Evolutionary conservation across 2,329 filamentous ascomycete species (phyloP).

Genomic region (Colletotrichum cordylinicola): DNA sequence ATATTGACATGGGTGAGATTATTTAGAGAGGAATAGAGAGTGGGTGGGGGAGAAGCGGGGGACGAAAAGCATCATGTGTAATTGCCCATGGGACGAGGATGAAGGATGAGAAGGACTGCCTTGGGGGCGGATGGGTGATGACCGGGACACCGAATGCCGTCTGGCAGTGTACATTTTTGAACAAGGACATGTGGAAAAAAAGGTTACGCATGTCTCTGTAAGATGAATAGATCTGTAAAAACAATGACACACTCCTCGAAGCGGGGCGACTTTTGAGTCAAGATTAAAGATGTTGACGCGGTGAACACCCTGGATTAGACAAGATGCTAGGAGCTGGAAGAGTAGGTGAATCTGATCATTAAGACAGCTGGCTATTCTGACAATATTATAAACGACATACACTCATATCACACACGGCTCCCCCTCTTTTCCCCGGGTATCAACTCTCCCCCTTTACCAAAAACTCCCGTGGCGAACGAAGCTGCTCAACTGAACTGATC

Average conservation of each 20-base stretch:
- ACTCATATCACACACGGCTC: not conserved
- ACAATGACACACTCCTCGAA: conserved; percentile 29
- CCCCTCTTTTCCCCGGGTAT: conserved; percentile 14
- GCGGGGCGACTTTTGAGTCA: not conserved
- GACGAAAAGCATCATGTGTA: conserved; percentile 6
- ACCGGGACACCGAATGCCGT: conserved; percentile 3
- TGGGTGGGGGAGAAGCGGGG: not conserved
- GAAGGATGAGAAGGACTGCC: not conserved
- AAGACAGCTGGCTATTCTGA: not conserved
- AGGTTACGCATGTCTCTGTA: conserved; percentile 34
- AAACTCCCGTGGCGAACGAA: conserved; percentile 26
- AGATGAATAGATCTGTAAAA: conserved; percentile 43
- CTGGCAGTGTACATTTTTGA: conserved; percentile 23
- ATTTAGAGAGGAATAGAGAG: conserved; percentile 44
- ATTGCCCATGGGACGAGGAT: not conserved
- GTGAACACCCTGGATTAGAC: not conserved
- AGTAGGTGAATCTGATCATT: not conserved
- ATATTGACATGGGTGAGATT: conserved; percentile 76
- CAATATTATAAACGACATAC: not conserved
- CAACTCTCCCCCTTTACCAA: conserved; percentile 9
- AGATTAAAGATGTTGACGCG: not conserved
- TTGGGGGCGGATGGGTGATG: not conserved
- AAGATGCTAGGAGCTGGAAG: not conserved
- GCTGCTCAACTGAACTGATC: conserved; percentile 67
- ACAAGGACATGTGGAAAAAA: conserved; percentile 9